phyloP scores from a whole-genome alignment of 352 stramenopile species.

The Globisporangium barbulae region DNA sequence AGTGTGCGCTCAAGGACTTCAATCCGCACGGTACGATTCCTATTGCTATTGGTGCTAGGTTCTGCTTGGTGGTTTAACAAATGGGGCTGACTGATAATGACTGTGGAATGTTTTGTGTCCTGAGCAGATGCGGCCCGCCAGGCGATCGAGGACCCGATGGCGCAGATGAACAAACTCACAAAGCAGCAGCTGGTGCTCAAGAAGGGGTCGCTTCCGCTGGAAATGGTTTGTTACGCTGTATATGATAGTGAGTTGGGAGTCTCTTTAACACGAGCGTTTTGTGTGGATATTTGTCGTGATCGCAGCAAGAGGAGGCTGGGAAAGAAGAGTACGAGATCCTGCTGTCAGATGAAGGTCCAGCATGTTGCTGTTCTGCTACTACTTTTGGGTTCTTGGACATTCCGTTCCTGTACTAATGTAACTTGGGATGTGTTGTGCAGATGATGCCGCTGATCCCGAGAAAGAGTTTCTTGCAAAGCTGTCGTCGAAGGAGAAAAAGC shows the following conservation, averaged over 20 bases:
- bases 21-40: slow-evolving; percentile 59
- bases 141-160: slow-evolving; percentile 68
- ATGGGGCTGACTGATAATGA: background rate
- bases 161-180: slow-evolving; percentile 58
- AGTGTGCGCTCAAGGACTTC: slow-evolving; percentile 67
- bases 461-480: slow-evolving; percentile 47
- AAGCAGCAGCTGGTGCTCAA: slow-evolving; percentile 63
- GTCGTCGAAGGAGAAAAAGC: slow-evolving; percentile 68
- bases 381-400: background rate
- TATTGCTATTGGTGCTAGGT: background rate
- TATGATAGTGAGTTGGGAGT: background rate
- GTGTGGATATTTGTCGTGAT: background rate
- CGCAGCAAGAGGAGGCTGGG: slow-evolving; percentile 22
- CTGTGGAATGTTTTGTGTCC: slow-evolving; percentile 4
- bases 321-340: slow-evolving; percentile 62
- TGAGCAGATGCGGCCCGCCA: slow-evolving; percentile 63
- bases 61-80: background rate
- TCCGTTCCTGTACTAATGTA: background rate
- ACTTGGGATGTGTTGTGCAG: background rate
- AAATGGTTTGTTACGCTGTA: slow-evolving; percentile 40
- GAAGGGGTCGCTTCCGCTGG: slow-evolving; percentile 52
- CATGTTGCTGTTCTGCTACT: background rate
- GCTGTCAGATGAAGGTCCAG: slow-evolving; percentile 53
- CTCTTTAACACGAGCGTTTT: background rate
- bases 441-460: slow-evolving; percentile 34